These are phyloP conservation scores for Usnea hakonensis DNA, from an alignment of 495 filamentous ascomycete species.

Conservation along the genomic window DNA sequence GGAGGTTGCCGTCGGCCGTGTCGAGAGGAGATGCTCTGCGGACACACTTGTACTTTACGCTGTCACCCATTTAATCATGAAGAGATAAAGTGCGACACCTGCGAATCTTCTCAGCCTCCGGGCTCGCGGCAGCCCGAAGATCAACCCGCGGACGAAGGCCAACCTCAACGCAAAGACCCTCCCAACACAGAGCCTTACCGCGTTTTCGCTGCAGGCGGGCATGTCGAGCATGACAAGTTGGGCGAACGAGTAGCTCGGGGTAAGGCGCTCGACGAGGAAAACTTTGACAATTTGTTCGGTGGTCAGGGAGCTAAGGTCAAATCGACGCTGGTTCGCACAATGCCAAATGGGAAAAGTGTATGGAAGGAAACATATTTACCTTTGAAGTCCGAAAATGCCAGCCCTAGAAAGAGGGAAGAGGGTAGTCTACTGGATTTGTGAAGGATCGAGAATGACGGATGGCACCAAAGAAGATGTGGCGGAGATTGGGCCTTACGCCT, in stretches of 20 bases:
- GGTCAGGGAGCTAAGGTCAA: not conserved
- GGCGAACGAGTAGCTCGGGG: conserved; percentile 3
- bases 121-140: not conserved
- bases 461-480: not conserved
- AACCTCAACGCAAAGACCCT: not conserved
- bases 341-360: conserved; percentile 13
- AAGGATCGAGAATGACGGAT: not conserved
- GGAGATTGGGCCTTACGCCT: not conserved
- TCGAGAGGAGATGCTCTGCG: conserved; percentile 31
- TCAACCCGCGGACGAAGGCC: not conserved
- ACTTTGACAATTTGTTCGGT: conserved; percentile 7
- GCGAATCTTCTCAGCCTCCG: not conserved
- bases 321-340: conserved; percentile 10
- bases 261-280: conserved; percentile 10
- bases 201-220: conserved; percentile 15
- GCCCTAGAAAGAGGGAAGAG: not conserved
- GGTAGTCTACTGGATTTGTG: conserved; percentile 13
- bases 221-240: conserved; percentile 12
- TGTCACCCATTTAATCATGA: conserved; percentile 45
- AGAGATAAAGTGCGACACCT: not conserved
- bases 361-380: conserved; percentile 11
- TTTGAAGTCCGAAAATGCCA: not conserved
- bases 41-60: conserved; percentile 32
- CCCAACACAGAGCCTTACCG: conserved; percentile 10
- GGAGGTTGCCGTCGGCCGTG: conserved; percentile 41